These are phyloP conservation scores for Cryptosporidium bovis DNA, from an alignment of 169 alveolate species.

Conservation along the genomic window DNA sequence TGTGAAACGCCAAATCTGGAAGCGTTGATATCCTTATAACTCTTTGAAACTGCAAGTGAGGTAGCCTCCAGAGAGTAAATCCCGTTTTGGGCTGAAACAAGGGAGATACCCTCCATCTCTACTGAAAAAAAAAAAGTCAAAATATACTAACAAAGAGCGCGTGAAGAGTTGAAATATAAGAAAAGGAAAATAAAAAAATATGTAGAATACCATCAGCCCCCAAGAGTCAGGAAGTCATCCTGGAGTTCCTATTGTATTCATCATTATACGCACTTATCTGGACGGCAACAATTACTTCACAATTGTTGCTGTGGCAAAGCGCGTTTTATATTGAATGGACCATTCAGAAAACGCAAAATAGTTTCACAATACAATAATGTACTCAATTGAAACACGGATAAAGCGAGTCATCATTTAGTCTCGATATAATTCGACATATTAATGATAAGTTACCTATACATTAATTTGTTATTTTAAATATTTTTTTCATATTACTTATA, in stretches of 20 bases:
- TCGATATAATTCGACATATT: neutral
- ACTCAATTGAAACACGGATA: constrained; percentile 75
- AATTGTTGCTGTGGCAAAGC: constrained; percentile 68
- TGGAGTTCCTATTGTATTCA: constrained; percentile 62
- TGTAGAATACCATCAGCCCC: constrained; percentile 69
- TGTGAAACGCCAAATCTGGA: constrained; percentile 47
- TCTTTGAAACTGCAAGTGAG: constrained; percentile 7
- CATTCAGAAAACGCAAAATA: constrained; percentile 34
- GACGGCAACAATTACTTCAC: constrained; percentile 36
- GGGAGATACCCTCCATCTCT: constrained; percentile 47
- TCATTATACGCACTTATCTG: constrained; percentile 44
- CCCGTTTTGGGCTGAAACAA: constrained; percentile 25
- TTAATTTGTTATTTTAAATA: neutral
- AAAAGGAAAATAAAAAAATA: neutral
- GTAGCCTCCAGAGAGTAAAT: constrained; percentile 29
- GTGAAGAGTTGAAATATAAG: neutral
- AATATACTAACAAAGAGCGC: constrained; percentile 14
- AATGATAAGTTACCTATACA: constrained; percentile 11
- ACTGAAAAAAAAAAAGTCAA: constrained; percentile 3
- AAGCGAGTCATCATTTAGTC: constrained; percentile 54
- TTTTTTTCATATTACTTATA: neutral
- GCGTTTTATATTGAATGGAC: constrained; percentile 7
- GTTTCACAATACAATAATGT: constrained; percentile 29
- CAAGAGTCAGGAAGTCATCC: constrained; percentile 47
- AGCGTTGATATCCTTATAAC: constrained; percentile 9